Base-by-base conservation (phyloP, 352 stramenopile genomes). In the Globisporangium ultimum region DNA sequence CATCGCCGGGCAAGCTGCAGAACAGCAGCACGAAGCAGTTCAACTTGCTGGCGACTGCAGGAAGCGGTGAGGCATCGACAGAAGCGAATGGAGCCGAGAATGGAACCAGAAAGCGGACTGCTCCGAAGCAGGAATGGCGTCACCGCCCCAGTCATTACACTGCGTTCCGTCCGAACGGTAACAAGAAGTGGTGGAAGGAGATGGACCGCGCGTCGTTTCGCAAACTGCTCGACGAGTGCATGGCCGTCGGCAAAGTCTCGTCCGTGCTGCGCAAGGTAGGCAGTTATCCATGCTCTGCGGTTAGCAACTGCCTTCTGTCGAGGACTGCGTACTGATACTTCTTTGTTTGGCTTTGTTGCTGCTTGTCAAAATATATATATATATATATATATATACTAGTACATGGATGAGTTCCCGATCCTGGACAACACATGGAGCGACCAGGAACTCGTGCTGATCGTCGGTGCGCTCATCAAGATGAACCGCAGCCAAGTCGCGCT, bases 361-460 rank as follows among this genome's bases (percentile, higher is more conserved):
- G 14, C 17, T 52, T 24, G 54, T 13, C 14, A 28, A 28, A 2
- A 36, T 10, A 10, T 36, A 36, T 36, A n/a, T n/a, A 36, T 10
- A 10, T 36, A 36, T 36, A 36, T 10, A 10, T 36, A 36, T 36
- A n/a, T n/a, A n/a, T n/a, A n/a, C n/a, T 50, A 82, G 68, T 89
- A 83, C 63, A 80, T 90, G 66, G 72, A 84, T 56, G 75, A 89
- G 53, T 88, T 75, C 52, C 79, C 75, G 46, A 85, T 90, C 59
- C 43, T 80, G 36, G 68, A 88, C 55, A 84, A 61, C 50, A 60
- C 70, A 13, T 93, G 84, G 80, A 80, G 60, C 8, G 69, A 87
- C 57, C 75, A 90, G 58, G 80, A 91, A 61, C 77, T 91, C 49
- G 84, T 93, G 53, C 75, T 89, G 64, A 84, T 93, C 55, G 74